Conservation (phyloP, 768 basidiomycete genomes). For the Termitomyces sp. region DNA sequence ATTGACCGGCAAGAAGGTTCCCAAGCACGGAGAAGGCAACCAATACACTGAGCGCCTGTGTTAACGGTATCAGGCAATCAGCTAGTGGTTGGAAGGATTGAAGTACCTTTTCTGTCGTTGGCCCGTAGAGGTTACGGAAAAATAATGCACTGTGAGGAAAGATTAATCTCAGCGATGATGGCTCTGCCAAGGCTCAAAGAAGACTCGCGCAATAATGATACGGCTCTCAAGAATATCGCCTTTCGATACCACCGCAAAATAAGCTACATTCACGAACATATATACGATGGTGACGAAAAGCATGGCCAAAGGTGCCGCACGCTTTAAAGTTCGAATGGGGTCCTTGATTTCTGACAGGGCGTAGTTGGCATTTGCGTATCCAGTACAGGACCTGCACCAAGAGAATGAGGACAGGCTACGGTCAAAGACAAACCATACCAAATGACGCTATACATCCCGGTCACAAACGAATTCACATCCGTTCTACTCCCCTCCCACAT, state of each 20-base stretch:
- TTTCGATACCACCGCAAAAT: slow-evolving; percentile 70
- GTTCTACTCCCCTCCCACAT: slow-evolving; percentile 61
- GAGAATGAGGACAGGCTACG: not conserved
- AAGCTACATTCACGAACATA: slow-evolving; percentile 63
- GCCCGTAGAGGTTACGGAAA: slow-evolving; percentile 70
- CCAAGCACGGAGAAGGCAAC: slow-evolving; percentile 64
- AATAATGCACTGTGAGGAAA: slow-evolving; percentile 48
- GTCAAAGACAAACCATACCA: slow-evolving; percentile 39
- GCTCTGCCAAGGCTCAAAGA: not conserved
- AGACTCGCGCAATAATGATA: slow-evolving; percentile 60
- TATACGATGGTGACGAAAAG: slow-evolving; percentile 54
- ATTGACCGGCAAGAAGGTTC: slow-evolving; percentile 58
- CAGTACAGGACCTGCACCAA: slow-evolving; percentile 56
- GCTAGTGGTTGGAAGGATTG: not conserved
- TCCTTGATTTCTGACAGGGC: slow-evolving; percentile 66
- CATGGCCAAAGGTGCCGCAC: slow-evolving; percentile 66
- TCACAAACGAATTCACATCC: slow-evolving; percentile 55
- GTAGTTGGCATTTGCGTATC: slow-evolving; percentile 74
- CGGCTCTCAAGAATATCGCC: slow-evolving; percentile 60
- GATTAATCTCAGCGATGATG: not conserved
- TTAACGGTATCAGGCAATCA: not conserved
- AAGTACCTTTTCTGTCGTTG: slow-evolving; percentile 50
- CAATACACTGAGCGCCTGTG: slow-evolving; percentile 51
- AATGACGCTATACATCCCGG: slow-evolving; percentile 63
- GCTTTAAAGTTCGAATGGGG: slow-evolving; percentile 65